Percentiles rank a stretch among this genome's conserved stretches.
Evolutionary conservation across 2,329 filamentous ascomycete genomes (phyloP).

Genomic region (Paraphaeosphaeria minitans): DNA sequence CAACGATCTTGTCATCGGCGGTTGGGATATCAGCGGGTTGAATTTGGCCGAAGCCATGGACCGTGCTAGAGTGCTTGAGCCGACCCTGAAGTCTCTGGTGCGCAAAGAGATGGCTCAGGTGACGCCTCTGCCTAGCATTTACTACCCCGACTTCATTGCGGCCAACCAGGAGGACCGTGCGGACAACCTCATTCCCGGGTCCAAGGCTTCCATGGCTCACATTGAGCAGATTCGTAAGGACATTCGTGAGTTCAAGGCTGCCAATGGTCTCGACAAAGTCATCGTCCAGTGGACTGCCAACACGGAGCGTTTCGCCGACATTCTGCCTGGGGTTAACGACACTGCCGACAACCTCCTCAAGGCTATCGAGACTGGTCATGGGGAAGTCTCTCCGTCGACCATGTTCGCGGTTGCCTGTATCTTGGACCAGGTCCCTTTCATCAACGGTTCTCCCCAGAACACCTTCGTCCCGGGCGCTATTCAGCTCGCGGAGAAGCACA

Average conservation of each 20-base stretch:
- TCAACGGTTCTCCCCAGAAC: conserved; percentile 99
- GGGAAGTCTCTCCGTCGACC: conserved; percentile 92
- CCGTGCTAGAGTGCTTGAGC: conserved; percentile 91
- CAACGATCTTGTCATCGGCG: conserved; percentile 91
- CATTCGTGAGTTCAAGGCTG: conserved; percentile 90
- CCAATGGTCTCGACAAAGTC: conserved; percentile 87
- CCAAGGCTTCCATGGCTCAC: conserved; percentile 83
- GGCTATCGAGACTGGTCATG: conserved; percentile 83
- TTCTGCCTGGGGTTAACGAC: conserved; percentile 89
- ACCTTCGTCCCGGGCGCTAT: conserved; percentile 95
- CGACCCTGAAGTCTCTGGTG: conserved; percentile 86
- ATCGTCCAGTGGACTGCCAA: conserved; percentile 99
- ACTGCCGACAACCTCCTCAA: conserved; percentile 92
- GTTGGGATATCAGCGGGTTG: conserved; percentile 96
- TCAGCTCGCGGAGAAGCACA: conserved; percentile 83
- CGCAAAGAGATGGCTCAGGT: conserved; percentile 91
- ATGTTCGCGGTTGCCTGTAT: conserved; percentile 95
- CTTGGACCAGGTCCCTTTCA: conserved; percentile 87
- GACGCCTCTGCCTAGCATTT: conserved; percentile 90
- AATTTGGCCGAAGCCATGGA: conserved; percentile 93
- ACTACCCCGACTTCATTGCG: conserved; percentile 99
- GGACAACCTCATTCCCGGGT: conserved; percentile 84
- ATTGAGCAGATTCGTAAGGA: conserved; percentile 93
- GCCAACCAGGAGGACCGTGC: conserved; percentile 97
- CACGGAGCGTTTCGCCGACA: conserved; percentile 93